phyloP scores from a whole-genome alignment of 164 flowering plant species.

The Kingdonia uniflora region DNA sequence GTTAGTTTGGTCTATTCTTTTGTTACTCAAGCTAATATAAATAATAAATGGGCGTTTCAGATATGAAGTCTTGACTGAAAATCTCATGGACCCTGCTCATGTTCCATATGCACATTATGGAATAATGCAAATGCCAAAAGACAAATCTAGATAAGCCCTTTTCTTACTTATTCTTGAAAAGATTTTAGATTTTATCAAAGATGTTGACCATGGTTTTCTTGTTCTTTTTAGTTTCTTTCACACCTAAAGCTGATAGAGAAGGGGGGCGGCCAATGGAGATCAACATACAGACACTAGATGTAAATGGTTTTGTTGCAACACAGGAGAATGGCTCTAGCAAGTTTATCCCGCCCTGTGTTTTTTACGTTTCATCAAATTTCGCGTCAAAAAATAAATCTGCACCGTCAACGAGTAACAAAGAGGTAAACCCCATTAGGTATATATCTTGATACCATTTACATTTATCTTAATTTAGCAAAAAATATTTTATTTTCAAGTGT shows the following conservation, averaged over 20 bases:
- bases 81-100: conserved; percentile 97
- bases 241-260: conserved; percentile 69
- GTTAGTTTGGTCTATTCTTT: background rate
- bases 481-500: background rate
- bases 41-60: conserved; percentile 28
- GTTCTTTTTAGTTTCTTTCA: conserved; percentile 11
- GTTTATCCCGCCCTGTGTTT: conserved; percentile 63
- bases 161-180: background rate
- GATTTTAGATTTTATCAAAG: background rate
- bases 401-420: conserved; percentile 17
- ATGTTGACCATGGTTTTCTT: background rate
- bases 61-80: conserved; percentile 79
- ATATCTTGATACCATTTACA: too few species aligned
- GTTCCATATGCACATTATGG: conserved; percentile 91
- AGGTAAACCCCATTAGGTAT: conserved; percentile 22
- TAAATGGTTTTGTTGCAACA: conserved; percentile 43
- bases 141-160: conserved; percentile 34
- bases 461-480: background rate
- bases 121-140: conserved; percentile 29
- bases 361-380: conserved; percentile 23
- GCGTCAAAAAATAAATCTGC: conserved; percentile 18
- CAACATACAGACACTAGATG: conserved; percentile 29
- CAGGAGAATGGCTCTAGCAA: conserved; percentile 31
- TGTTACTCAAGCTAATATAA: background rate
- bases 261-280: conserved; percentile 68